phyloP scores from a whole-genome alignment of 768 basidiomycete genomes.

The Suillus americanus region DNA sequence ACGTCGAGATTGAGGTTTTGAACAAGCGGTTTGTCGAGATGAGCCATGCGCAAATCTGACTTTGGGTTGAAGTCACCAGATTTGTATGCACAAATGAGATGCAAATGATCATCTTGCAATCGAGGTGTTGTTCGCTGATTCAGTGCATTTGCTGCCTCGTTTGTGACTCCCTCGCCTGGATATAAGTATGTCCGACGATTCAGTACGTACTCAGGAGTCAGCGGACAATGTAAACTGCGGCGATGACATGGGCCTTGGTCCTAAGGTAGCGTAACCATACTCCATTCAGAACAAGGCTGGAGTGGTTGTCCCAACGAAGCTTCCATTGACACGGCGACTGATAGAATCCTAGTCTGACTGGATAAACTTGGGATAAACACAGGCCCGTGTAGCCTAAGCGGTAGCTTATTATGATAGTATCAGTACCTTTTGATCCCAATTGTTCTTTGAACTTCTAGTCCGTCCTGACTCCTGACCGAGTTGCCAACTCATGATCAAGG shows the following conservation, averaged over 20 bases:
- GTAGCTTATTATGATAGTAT: background rate
- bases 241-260: background rate
- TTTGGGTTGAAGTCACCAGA: background rate
- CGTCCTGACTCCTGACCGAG: background rate
- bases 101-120: background rate
- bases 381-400: background rate
- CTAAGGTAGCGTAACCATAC: background rate
- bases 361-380: background rate
- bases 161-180: background rate
- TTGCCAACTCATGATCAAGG: background rate
- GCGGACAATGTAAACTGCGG: background rate
- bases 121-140: background rate
- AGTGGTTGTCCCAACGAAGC: background rate
- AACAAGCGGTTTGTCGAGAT: background rate
- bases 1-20: constrained; percentile 2
- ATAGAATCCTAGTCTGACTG: background rate
- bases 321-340: background rate
- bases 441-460: too few relatives aligned
- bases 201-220: background rate
- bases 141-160: background rate
- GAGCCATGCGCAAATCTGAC: background rate
- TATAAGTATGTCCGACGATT: background rate
- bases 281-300: background rate
- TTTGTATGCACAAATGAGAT: background rate
- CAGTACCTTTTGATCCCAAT: too few relatives aligned